phyloP scores from a whole-genome alignment of 1,284 basidiomycete genomes.

The Uromyces viciae-fabae region DNA sequence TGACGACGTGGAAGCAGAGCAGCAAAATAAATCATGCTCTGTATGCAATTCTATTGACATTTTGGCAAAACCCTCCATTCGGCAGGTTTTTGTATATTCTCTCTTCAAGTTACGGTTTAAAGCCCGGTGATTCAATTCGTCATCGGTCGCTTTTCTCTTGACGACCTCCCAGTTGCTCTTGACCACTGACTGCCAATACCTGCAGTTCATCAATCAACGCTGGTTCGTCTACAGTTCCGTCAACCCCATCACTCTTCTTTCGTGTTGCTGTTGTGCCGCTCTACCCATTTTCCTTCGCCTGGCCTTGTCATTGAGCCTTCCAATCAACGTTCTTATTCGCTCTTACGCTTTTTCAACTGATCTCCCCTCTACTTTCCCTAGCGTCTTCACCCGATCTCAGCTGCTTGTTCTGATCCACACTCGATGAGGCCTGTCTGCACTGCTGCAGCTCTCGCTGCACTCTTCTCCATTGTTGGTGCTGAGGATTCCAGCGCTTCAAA shows the following conservation, averaged over 20 bases:
- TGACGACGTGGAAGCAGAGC: constrained; percentile 23
- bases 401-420: neutral
- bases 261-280: neutral
- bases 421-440: constrained; percentile 30
- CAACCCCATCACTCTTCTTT: neutral
- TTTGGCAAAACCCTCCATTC: too few species aligned
- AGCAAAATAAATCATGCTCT: too few species aligned
- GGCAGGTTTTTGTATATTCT: too few species aligned
- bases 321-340: neutral
- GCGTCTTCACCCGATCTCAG: neutral
- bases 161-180: too few species aligned
- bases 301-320: neutral
- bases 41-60: too few species aligned
- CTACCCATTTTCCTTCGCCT: neutral
- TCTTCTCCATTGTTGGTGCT: constrained; percentile 23
- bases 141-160: neutral
- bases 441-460: constrained; percentile 30
- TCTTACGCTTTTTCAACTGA: neutral
- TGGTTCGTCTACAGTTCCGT: neutral
- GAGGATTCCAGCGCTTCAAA: constrained; percentile 14
- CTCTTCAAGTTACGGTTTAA: too few species aligned
- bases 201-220: too few species aligned
- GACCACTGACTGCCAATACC: neutral
- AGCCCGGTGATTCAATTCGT: neutral
- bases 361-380: neutral